Percentiles rank a stretch among this genome's conserved stretches.
These are phyloP conservation scores for Malassezia equina DNA, from an alignment of 1,284 basidiomycete species.

Conservation along the genomic window DNA sequence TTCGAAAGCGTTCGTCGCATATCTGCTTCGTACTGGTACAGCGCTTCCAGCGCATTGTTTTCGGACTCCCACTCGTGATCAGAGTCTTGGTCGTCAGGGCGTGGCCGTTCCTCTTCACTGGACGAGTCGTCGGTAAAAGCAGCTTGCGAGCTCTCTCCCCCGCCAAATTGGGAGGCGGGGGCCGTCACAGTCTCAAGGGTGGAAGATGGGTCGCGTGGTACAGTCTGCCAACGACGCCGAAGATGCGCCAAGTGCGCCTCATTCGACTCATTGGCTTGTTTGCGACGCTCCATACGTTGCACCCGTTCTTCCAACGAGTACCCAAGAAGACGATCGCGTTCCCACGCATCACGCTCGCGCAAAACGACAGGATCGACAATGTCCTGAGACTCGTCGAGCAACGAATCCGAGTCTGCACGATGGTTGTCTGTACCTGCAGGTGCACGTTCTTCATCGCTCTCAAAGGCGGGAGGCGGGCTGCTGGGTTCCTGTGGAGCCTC, in stretches of 20 bases:
- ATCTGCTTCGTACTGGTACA: constrained; percentile 10
- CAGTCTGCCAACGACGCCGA: not conserved
- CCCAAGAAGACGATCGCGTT: constrained; percentile 14
- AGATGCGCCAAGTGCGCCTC: not conserved
- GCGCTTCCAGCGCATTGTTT: constrained; percentile 7
- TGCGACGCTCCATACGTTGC: constrained; percentile 10
- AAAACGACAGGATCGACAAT: not conserved
- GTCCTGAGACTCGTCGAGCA: not conserved
- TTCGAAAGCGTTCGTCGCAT: constrained; percentile 3
- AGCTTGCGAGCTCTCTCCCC: no score
- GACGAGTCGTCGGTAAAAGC: not conserved
- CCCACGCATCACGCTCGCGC: constrained; percentile 17
- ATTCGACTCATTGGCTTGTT: not conserved
- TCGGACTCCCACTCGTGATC: constrained; percentile 10
- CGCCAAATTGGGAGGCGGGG: not conserved
- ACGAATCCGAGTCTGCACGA: not conserved
- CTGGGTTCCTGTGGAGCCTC: constrained; percentile 15
- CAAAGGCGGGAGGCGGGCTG: constrained; percentile 34
- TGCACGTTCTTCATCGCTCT: constrained; percentile 18
- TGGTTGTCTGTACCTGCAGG: not conserved
- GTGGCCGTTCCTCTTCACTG: constrained; percentile 1
- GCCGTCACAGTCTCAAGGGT: not conserved
- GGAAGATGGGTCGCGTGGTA: not conserved
- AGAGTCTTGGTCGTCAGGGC: not conserved
- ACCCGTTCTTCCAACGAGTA: constrained; percentile 15